A percentile compares a stretch with the other conserved stretches of the same genome.
These are phyloP conservation scores for Solidago caesia DNA, from an alignment of 129 eudicot genomes.

Conservation along the genomic window DNA sequence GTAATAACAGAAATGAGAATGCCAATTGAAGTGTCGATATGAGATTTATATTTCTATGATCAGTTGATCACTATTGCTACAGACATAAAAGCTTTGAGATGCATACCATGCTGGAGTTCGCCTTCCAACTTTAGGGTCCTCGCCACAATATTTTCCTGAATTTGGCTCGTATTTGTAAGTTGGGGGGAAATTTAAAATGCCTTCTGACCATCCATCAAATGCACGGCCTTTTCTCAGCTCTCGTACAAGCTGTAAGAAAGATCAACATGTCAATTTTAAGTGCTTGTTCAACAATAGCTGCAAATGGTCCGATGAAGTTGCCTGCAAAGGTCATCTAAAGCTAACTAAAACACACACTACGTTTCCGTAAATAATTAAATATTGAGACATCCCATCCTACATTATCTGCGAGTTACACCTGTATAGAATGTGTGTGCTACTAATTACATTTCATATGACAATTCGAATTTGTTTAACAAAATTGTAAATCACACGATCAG, in stretches of 20 bases:
- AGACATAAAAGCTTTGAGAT: neutral
- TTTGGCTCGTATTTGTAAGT: conserved; percentile 85
- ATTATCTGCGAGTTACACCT: no score
- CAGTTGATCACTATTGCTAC: neutral
- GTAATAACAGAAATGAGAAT: neutral
- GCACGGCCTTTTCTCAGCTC: conserved; percentile 80
- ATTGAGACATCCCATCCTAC: no score
- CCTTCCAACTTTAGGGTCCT: conserved; percentile 79
- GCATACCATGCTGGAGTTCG: conserved; percentile 95
- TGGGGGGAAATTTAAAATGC: conserved; percentile 70
- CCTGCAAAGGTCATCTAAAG: no score
- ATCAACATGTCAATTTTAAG: neutral
- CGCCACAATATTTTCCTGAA: conserved; percentile 65
- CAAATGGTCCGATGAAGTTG: neutral
- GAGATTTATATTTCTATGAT: neutral
- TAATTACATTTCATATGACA: neutral
- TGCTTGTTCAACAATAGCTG: no score
- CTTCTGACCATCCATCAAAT: conserved; percentile 97
- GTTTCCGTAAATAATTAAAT: no score
- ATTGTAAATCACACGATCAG: no score
- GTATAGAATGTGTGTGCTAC: no score
- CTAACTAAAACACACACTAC: no score
- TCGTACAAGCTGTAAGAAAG: conserved; percentile 51
- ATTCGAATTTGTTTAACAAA: neutral
- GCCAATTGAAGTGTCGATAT: neutral